phyloP scores from a whole-genome alignment of 139 green algal species.

The Micractinium conductrix region DNA sequence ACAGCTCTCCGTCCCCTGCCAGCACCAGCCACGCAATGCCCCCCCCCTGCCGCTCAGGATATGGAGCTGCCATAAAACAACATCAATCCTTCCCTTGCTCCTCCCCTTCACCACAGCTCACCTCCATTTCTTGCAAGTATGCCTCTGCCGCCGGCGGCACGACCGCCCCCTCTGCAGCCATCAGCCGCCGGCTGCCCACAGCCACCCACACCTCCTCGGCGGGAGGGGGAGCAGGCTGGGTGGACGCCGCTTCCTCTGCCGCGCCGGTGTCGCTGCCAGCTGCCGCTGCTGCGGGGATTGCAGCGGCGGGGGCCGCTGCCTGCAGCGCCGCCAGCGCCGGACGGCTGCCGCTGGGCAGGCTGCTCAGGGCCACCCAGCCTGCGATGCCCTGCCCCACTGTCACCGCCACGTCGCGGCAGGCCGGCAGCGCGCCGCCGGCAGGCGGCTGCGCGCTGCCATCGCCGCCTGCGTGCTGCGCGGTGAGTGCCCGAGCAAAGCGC shows the following conservation, averaged over 20 bases:
- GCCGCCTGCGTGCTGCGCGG: neutral
- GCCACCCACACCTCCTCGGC: conserved; percentile 54
- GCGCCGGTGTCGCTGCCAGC: neutral
- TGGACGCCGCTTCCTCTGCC: neutral
- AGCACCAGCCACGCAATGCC: too few species aligned
- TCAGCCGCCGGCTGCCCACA: conserved; percentile 80
- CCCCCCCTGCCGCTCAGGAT: too few species aligned
- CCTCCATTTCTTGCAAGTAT: conserved; percentile 62
- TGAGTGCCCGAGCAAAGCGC: conserved; percentile 45
- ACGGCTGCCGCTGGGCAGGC: neutral
- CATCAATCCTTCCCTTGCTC: too few species aligned
- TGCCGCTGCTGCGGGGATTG: neutral
- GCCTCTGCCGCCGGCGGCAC: conserved; percentile 58
- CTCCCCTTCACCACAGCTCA: too few species aligned
- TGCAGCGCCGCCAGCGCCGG: neutral
- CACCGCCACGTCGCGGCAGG: conserved; percentile 27
- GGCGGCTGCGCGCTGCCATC: neutral
- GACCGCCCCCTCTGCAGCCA: conserved; percentile 62
- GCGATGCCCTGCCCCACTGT: conserved; percentile 45
- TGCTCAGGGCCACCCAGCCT: conserved; percentile 30
- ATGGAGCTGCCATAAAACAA: too few species aligned
- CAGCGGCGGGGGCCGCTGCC: neutral
- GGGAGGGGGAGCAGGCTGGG: too few species aligned
- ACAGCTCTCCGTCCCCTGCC: too few species aligned
- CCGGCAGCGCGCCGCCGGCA: neutral